Conservation (phyloP, 163 green algal genomes). For the Coccomyxa subellipsoidea region DNA sequence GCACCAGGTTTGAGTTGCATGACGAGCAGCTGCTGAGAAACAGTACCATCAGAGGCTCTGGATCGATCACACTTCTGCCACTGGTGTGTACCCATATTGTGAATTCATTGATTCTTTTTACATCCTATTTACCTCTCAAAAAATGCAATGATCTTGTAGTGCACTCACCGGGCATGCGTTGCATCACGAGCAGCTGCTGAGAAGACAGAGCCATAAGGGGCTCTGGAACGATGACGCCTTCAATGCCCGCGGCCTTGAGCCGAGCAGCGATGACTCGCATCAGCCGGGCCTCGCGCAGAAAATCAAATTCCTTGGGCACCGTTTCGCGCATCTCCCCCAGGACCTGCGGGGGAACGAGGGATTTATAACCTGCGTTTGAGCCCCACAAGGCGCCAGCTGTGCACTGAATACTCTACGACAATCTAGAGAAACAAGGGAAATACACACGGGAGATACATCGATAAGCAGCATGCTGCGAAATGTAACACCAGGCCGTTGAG, state of each 20-base stretch:
- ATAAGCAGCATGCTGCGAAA: too few species aligned
- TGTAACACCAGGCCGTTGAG: too few species aligned
- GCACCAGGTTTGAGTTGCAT: conserved; percentile 25
- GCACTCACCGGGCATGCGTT: conserved; percentile 4
- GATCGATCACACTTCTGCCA: conserved; percentile 22
- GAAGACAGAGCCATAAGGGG: conserved; percentile 26
- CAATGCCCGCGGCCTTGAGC: neutral
- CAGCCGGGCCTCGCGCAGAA: conserved; percentile 36
- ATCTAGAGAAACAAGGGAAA: too few species aligned
- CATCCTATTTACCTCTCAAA: too few species aligned
- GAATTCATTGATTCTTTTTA: too few species aligned
- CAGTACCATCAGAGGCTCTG: conserved; percentile 21
- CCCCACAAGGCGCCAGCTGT: neutral
- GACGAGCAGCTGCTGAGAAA: conserved; percentile 30
- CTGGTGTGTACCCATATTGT: too few species aligned
- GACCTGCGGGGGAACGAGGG: conserved; percentile 20
- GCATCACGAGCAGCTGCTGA: conserved; percentile 36
- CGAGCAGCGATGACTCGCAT: conserved; percentile 11
- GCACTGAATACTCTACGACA: too few species aligned
- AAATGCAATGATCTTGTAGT: neutral
- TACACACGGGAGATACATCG: conserved; percentile 18
- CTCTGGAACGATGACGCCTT: conserved; percentile 28
- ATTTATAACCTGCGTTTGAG: neutral
- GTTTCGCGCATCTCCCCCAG: conserved; percentile 39
- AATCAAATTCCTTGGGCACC: conserved; percentile 55